Evolutionary conservation across 192 early-diverging fungal species (phyloP).

Genomic region (Oehlia diaphana): DNA sequence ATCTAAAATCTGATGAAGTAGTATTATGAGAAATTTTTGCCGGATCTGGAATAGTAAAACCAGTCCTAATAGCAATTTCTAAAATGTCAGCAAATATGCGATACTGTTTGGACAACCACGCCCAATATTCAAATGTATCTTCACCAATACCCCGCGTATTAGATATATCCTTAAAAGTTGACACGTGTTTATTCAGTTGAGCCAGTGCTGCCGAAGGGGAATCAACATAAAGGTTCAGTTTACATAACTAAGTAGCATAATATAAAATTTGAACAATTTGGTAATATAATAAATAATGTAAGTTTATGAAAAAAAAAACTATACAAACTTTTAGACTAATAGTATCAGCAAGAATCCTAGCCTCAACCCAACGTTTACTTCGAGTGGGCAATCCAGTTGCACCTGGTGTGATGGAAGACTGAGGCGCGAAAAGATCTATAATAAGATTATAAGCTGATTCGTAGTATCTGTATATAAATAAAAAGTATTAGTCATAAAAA

Average conservation of each 20-base stretch:
- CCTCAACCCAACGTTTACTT: slow-evolving; percentile 70
- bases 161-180: slow-evolving; percentile 58
- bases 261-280: neutral
- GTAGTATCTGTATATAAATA: slow-evolving; percentile 52
- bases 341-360: slow-evolving; percentile 68
- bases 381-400: slow-evolving; percentile 47
- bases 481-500: neutral
- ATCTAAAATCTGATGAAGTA: slow-evolving; percentile 37
- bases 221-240: slow-evolving; percentile 71
- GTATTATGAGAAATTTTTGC: slow-evolving; percentile 34
- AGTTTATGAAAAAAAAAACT: neutral
- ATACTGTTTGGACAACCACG: slow-evolving; percentile 80
- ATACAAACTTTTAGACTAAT: slow-evolving; percentile 70
- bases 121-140: slow-evolving; percentile 85
- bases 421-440: slow-evolving; percentile 63
- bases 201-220: slow-evolving; percentile 65
- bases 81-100: slow-evolving; percentile 78
- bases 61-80: slow-evolving; percentile 66
- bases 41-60: slow-evolving; percentile 61
- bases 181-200: slow-evolving; percentile 70
- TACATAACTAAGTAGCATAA: slow-evolving; percentile 64
- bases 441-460: slow-evolving; percentile 68
- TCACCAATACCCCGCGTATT: slow-evolving; percentile 63
- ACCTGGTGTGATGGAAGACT: slow-evolving; percentile 45
- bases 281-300: neutral